Evolutionary conservation across 148 eudicot genomes (phyloP), one percentile per base, ranked within the genome.

Genomic region (Vaccinium myrtillus): DNA sequence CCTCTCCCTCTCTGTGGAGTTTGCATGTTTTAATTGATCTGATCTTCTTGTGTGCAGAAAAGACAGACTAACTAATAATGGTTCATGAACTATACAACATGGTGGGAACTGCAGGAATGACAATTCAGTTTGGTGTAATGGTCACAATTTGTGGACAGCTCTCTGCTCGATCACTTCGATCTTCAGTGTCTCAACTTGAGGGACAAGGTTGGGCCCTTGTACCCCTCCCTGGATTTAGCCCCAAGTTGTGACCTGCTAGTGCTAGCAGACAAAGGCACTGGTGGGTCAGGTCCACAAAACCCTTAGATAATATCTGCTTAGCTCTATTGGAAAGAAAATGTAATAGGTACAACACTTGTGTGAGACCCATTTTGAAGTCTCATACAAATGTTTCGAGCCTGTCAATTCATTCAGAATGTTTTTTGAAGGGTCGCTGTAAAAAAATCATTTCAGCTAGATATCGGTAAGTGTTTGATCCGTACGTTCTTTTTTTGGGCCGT

Each of bases 181-280:
- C 46, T 43, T 55, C 46, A 56, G 6, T 75, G 43, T 75, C 80
- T 75, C 49, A 83, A 75, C 32, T 36, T 46, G 13, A 58, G 85
- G 70, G 32, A 58, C 80, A 83, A 83, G 19, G 70, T 6, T 61
- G 56, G 85, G 73, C 43, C 80, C 85, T 49, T 80, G 71, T n/a
- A 19, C 13, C 82, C 69, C n/a, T 67, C 36, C 39, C 74, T 69
- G 14, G 1, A 25, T 11, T 12, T 69, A 69, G 39, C 74, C 39
- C 39, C 74, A 69, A 69, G 74, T 69, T 69, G 39, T 30, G 43
- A 69, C 16, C 73, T 27, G 73, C 73, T 25, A 67, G 74, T 27
- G 18, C 43, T 14, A 69, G 74, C 74, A 69, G 74, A 27, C 74
- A 69, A 65, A 65, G 39, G 43, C 16, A 69, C 6, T 8, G 39